Evolutionary conservation across 1,284 basidiomycete genomes (phyloP), one percentile per base, ranked within the genome.

Genomic region (Phlebopus sp.): DNA sequence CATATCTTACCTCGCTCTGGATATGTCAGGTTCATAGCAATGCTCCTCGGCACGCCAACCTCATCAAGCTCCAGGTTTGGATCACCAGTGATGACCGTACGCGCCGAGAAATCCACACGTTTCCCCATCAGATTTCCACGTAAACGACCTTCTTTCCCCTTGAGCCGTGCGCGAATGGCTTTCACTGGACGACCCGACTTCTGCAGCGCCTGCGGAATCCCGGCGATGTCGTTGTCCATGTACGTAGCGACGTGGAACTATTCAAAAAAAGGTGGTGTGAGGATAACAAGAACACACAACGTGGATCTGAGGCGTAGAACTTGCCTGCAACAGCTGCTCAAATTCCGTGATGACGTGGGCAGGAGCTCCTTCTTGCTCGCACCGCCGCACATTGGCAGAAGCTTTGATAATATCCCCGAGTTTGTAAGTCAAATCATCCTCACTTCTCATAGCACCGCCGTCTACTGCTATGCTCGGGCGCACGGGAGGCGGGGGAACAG

Each of bases 181-280:
- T 99, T 99, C 57, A 99, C 90, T 7, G 97, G 96, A 53, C 97
- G 83, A 30, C 97, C 97, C 27, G 93, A 97, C 69, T 99, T 99
- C 66, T 99, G 97, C 61, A 97, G 72, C 1, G 96, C 94, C 66
- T 98, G 95, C 0, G 97, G 97, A 36, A 98, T 93, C 49, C 97
- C 97, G 27, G 97, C 94, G 55, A 99, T 96, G 67, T 99, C 95
- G 67, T 99, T 99, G 68, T 99, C 97, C 96, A 99, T 99, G 67
- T 99, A 99, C 0, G 97, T 99, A 6, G 96, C 97, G 52, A 97
- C 93, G 66, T 99, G 97, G 69, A 96, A 99, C 86, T 94, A 53
- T 3, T 29, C 50, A 36, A 30, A 25, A 13, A 23, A 38, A 21
- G 6, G 30, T 35, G 64, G 31, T n/a, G 36, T 36, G 13, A 40